Evolutionary conservation across 495 filamentous ascomycete genomes (phyloP), one percentile per base, ranked within the genome.

Genomic region (Cryomyces minteri): DNA sequence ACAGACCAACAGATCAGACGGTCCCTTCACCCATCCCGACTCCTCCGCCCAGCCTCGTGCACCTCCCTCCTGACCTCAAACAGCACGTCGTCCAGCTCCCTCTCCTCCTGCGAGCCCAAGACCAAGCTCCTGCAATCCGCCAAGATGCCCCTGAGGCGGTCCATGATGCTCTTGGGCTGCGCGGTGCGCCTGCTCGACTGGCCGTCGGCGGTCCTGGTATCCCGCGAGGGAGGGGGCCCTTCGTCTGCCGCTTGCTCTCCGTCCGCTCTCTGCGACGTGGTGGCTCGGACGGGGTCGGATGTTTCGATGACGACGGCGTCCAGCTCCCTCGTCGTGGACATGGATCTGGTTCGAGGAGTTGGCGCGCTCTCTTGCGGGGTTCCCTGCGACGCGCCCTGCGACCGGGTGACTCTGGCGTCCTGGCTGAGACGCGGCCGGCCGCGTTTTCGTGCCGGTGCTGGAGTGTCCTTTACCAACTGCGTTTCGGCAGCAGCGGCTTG

Each of bases 1-100:
- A 25, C 18, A 25, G 32, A 41, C 43, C 12, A 12, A 45, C 5
- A 14, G 38, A 33, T 5, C 45, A 38, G 43, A 12, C 31, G 2
- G 25, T 30, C 32, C 8, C 14, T 34, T 37, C 18, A 43, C 25
- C 5, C 18, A 30, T 43, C 49, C 43, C 50, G 47, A 34, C 49
- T 53, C 36, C 58, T 47, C 45, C 54, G 44, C 4, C 51, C 54
- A 8, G 57, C 61, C n/a, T 54, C 58, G 48, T 58, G 53, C 36
- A 53, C 55, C 36, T 50, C 49, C 32, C 40, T 48, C 48, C 55
- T 51, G 8, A 62, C 31, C 32, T 62, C 55, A 45, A 58, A 58
- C 39, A 60, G 39, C 29, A 57, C 46, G 43, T 63, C 61, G 43
- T 63, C 57, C 44, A 58, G 39, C 47, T 60, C 55, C 40, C 57